Base-by-base conservation (phyloP, 495 filamentous ascomycete genomes). In the Entonaema liquescens region DNA sequence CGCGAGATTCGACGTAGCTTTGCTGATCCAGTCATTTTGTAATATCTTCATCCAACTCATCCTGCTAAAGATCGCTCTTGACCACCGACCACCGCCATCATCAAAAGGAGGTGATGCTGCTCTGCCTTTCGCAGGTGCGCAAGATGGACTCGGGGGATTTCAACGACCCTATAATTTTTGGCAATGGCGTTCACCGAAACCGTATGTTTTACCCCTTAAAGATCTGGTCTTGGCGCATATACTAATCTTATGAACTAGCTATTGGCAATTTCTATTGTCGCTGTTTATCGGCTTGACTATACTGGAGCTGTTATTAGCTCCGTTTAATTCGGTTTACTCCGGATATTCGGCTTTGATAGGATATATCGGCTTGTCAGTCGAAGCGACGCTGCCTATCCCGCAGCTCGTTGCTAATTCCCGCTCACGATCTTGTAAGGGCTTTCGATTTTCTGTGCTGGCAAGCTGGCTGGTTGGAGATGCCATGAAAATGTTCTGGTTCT, bases 401-500 rank as follows among this genome's bases (percentile, higher is more conserved):
- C 95, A 99, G 80, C 90, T 98, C 23, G 44, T 97, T 26, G 82
- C 90, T 21, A 99, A 98, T 79, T 85, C 91, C 68, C 88, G 84
- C 23, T 88, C 90, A 0, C 86, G 86, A 50, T 95, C 92, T 3
- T 97, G 93, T 82, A 92, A 91, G 75, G 95, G 95, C 8, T 97
- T 99, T 81, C 88, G 95, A 2, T 47, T 97, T 6, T 94, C 90
- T 11, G 93, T 99, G 5, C 80, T 98, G 25, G 89, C 85, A 4
- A 93, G 91, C 52, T 99, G 95, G 95, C 80, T 99, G 67, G 78
- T 93, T 12, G 95, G 95, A 70, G 95, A 99, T 81, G 82, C 88
- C 35, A 96, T 97, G 91, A 99, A 99, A 84, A 92, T 97, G 88
- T 90, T 90, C 50, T 99, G 92, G 83, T 98, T 98, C 81, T 94